Conservation (phyloP, 208 protist species). For the Wallacemonas rigidus region DNA sequence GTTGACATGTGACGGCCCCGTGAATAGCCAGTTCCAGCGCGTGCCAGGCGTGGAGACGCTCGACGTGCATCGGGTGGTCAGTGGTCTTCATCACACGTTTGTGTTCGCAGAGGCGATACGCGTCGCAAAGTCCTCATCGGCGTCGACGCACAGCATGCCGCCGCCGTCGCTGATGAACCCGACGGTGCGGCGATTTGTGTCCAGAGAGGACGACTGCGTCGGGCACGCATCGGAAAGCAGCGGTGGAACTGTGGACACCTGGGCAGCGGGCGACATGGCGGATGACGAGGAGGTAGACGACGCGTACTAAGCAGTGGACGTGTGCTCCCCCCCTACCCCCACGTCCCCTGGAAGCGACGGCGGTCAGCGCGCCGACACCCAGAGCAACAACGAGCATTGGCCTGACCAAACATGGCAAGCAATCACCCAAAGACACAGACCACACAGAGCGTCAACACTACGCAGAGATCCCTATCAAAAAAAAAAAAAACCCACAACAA, state of each 20-base stretch:
- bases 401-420: neutral
- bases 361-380: too few species aligned
- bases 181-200: neutral
- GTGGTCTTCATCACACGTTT: slow-evolving; percentile 85
- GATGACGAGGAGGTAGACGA: neutral
- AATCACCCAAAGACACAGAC: neutral
- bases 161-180: neutral
- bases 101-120: slow-evolving; percentile 55
- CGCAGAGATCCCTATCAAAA: neutral
- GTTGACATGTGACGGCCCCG: neutral
- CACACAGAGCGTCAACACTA: neutral
- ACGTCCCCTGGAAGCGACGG: too few species aligned
- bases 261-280: neutral
- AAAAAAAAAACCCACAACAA: neutral
- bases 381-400: too few species aligned
- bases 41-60: slow-evolving; percentile 53
- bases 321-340: neutral
- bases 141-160: neutral
- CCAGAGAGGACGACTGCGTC: neutral
- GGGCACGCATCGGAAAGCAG: neutral
- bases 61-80: slow-evolving; percentile 68
- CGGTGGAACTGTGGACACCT: neutral
- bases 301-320: neutral
- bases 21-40: slow-evolving; percentile 34
- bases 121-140: neutral